phyloP scores from a whole-genome alignment of 352 stramenopile genomes.

The Phytophthora chlamydospora region DNA sequence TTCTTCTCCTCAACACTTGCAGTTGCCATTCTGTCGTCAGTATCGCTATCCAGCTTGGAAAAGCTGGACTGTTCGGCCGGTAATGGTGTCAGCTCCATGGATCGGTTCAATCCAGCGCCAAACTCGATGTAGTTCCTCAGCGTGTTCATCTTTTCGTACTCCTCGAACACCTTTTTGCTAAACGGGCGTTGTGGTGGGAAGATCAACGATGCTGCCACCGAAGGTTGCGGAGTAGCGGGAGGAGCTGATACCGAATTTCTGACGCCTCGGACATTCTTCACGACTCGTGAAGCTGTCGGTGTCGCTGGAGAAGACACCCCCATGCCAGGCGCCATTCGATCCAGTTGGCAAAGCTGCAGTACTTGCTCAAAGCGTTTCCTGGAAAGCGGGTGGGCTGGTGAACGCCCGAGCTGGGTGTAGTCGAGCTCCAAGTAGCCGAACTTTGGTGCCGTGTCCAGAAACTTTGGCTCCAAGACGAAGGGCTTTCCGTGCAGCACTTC shows the following conservation, averaged over 20 bases:
- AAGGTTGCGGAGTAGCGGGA: background rate
- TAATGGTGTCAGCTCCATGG: conserved; percentile 47
- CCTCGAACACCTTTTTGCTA: conserved; percentile 50
- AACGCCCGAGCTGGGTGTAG: conserved; percentile 64
- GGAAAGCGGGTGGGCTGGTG: conserved; percentile 48
- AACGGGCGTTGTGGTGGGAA: conserved; percentile 53
- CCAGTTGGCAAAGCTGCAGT: conserved; percentile 59
- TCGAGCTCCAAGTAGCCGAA: conserved; percentile 83
- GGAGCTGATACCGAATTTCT: conserved; percentile 13
- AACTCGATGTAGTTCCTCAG: conserved; percentile 69
- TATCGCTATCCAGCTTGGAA: conserved; percentile 18
- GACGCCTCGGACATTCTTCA: conserved; percentile 1
- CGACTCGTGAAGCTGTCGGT: background rate
- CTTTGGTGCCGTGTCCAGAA: conserved; percentile 68
- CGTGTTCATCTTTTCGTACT: conserved; percentile 72
- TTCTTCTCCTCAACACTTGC: too few species aligned
- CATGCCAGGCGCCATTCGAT: conserved; percentile 52
- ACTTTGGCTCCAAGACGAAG: conserved; percentile 53
- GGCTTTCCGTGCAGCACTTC: conserved; percentile 75
- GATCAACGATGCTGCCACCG: conserved; percentile 3
- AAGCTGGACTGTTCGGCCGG: background rate
- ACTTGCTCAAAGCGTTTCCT: conserved; percentile 74
- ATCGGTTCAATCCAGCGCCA: conserved; percentile 52
- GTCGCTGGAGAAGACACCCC: conserved; percentile 13
- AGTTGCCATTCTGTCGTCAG: background rate